These are phyloP conservation scores for Pyrenophora seminiperda DNA, from an alignment of 2,329 filamentous ascomycete genomes.

Conservation along the genomic window DNA sequence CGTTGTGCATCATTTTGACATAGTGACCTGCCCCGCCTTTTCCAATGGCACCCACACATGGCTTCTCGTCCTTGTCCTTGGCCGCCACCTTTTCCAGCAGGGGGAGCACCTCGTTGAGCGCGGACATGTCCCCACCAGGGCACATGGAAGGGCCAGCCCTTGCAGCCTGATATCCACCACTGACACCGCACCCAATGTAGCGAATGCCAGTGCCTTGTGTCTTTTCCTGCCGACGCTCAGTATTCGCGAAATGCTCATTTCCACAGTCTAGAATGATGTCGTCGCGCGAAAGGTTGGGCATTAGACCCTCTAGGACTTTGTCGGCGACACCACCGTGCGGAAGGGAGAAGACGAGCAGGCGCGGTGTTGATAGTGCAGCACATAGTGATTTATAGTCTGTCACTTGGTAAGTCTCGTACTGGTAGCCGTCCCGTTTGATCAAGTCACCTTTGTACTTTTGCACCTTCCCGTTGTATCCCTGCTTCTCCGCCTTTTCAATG, in stretches of 20 bases:
- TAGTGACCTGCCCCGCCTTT: slow-evolving; percentile 70
- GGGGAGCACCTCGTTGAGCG: slow-evolving; percentile 64
- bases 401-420: slow-evolving; percentile 19
- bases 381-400: slow-evolving; percentile 59
- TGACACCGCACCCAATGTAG: slow-evolving; percentile 71
- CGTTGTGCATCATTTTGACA: slow-evolving; percentile 78
- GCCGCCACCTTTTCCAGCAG: slow-evolving; percentile 66
- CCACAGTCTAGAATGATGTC: slow-evolving; percentile 73
- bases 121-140: slow-evolving; percentile 64
- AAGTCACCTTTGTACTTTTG: slow-evolving; percentile 45
- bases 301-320: slow-evolving; percentile 53
- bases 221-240: slow-evolving; percentile 65
- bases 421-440: background rate
- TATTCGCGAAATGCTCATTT: slow-evolving; percentile 70
- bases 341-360: slow-evolving; percentile 59
- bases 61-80: slow-evolving; percentile 63
- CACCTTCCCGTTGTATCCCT: slow-evolving; percentile 47
- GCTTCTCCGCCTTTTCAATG: slow-evolving; percentile 49
- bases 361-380: slow-evolving; percentile 54
- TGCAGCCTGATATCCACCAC: slow-evolving; percentile 71
- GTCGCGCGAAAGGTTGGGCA: slow-evolving; percentile 59
- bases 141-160: slow-evolving; percentile 70
- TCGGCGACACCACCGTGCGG: slow-evolving; percentile 58
- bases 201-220: slow-evolving; percentile 62
- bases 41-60: slow-evolving; percentile 66